These are phyloP conservation scores for Nakaseomyces uthaithaninus DNA, from an alignment of 1,139 yeast species.

Conservation along the genomic window DNA sequence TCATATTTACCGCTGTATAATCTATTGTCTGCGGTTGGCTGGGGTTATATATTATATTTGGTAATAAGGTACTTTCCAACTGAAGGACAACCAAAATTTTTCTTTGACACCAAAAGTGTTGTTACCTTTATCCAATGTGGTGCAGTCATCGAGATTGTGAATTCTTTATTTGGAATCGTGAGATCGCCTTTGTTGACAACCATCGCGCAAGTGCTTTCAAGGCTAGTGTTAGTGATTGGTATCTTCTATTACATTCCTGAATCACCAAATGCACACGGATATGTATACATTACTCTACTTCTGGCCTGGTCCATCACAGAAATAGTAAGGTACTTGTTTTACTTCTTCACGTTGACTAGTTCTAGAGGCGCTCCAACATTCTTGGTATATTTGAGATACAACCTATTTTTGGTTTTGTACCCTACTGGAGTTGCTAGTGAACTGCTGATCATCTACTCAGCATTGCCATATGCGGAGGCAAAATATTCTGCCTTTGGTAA, in stretches of 20 bases:
- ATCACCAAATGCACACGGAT: constrained; percentile 44
- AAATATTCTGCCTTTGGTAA: constrained; percentile 47
- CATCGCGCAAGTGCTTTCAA: constrained; percentile 74
- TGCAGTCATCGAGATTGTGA: constrained; percentile 75
- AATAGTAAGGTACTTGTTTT: constrained; percentile 77
- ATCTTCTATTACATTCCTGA: constrained; percentile 69
- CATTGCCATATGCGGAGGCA: constrained; percentile 54
- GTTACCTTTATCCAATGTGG: constrained; percentile 70
- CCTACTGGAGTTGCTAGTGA: constrained; percentile 91
- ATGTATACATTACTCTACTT: constrained; percentile 58
- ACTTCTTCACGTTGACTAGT: constrained; percentile 42
- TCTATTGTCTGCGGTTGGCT: constrained; percentile 53
- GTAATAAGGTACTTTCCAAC: constrained; percentile 36
- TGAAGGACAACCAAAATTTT: constrained; percentile 52
- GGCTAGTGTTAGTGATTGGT: constrained; percentile 79
- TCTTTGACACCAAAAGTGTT: constrained; percentile 49
- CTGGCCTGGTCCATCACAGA: constrained; percentile 91
- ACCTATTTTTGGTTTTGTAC: constrained; percentile 71
- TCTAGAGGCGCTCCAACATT: constrained; percentile 43
- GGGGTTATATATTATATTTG: constrained; percentile 53
- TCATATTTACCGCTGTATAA: constrained; percentile 45
- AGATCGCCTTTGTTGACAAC: constrained; percentile 82
- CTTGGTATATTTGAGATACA: constrained; percentile 72
- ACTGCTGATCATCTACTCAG: constrained; percentile 56
- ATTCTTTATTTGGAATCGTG: constrained; percentile 70